Evolutionary conservation across 1,139 yeast species (phyloP), one percentile per base, ranked within the genome.

Genomic region (Saccharomycopsis crataegensis): DNA sequence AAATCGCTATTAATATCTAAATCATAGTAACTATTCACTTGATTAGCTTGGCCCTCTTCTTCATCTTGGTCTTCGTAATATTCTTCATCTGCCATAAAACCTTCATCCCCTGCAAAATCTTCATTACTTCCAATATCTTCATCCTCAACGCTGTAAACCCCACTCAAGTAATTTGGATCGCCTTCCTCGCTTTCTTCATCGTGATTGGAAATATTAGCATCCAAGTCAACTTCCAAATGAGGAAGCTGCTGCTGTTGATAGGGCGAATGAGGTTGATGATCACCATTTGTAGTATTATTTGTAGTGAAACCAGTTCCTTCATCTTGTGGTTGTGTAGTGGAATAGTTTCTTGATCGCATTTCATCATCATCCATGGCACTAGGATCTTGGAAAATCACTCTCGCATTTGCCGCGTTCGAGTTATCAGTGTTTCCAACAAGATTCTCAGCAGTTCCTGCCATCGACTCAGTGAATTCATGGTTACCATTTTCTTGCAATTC

Each of bases 141-240:
- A 37, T 63, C 61, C 45, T 61, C 64, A 16, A 67, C 62, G 43
- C 58, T 58, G 6, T 58, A 63, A n/a, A 59, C 61, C 9, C 59
- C 64, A 11, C 64, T 17, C 37, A 51, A 48, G 41, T 52, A 52
- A 17, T 57, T 57, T 40, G 58, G 56, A 40, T 45, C 33, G 31
- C 38, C 38, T 14, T 45, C 48, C 6, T 12, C 67, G 5, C 49
- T 60, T 34, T 60, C 60, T 7, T 59, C 65, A 43, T 73, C 79
- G n/a, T 72, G 75, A 58, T 76, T 71, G 1, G 77, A 72, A 4
- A 79, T 65, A 6, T 70, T 72, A 4, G 76, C 81, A 62, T 79
- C 83, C 55, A 79, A 64, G 60, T 79, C 78, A 1, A 65, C 61
- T 14, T 51, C 58, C 3, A 49, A 50, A 17, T 50, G 46, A 14